Evolutionary conservation across 2,329 filamentous ascomycete genomes (phyloP).

Genomic region (Malbranchea cinnamomea): DNA sequence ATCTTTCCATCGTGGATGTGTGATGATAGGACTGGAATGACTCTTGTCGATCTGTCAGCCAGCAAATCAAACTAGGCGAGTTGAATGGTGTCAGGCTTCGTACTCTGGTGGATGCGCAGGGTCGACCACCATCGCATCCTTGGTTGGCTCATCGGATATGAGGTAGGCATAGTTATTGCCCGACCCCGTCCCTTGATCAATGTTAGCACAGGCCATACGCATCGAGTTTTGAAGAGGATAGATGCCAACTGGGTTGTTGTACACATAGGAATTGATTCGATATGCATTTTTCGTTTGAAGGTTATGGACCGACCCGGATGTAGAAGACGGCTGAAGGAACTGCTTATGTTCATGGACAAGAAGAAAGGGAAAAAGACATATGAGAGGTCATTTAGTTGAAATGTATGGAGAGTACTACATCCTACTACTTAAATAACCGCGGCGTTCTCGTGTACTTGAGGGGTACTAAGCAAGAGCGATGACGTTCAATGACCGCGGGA

Average conservation of each 20-base stretch:
- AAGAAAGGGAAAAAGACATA: not conserved
- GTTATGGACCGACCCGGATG: conserved; percentile 6
- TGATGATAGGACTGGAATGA: conserved; percentile 53
- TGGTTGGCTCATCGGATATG: conserved; percentile 34
- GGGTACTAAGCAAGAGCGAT: too few species aligned
- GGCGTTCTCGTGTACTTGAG: too few species aligned
- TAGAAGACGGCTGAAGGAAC: conserved; percentile 1
- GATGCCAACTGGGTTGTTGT: conserved; percentile 6
- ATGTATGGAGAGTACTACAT: too few species aligned
- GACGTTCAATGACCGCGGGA: too few species aligned
- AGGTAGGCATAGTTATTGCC: conserved; percentile 40
- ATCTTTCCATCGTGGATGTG: conserved; percentile 57
- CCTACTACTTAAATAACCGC: too few species aligned
- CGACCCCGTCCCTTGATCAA: conserved; percentile 10
- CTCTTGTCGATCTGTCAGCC: conserved; percentile 26
- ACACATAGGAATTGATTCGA: conserved; percentile 41
- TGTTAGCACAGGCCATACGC: conserved; percentile 1
- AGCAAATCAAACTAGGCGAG: conserved; percentile 1
- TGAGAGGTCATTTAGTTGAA: too few species aligned
- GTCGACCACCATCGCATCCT: conserved; percentile 36
- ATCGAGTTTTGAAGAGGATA: not conserved
- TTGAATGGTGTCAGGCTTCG: conserved; percentile 10
- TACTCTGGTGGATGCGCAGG: conserved; percentile 37
- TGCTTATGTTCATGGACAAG: conserved; percentile 4
- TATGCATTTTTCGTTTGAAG: conserved; percentile 30